Percentiles rank a stretch among this genome's conserved stretches.
These are phyloP conservation scores for Massospora cicadina DNA, from an alignment of 371 early-diverging fungal genomes.

Conservation along the genomic window DNA sequence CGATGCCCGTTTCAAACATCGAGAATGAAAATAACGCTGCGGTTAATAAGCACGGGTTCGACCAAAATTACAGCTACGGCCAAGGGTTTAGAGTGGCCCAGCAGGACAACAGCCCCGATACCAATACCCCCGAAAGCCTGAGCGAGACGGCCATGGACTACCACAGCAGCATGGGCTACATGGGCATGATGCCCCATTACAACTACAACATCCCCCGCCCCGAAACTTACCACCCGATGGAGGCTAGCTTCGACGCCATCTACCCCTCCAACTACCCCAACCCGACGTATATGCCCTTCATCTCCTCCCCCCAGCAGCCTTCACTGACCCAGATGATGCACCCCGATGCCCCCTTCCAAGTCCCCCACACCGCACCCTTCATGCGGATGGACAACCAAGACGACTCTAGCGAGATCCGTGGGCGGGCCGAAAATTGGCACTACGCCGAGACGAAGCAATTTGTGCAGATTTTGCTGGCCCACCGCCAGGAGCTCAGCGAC, in stretches of 20 bases:
- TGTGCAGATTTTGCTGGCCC: not conserved
- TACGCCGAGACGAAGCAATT: conserved; percentile 7
- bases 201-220: not conserved
- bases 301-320: not conserved
- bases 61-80: not conserved
- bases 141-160: not conserved
- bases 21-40: not conserved
- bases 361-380: not conserved
- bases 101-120: not conserved
- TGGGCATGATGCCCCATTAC: not conserved
- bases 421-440: conserved; percentile 7
- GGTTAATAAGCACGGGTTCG: not conserved
- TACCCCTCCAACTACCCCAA: not conserved
- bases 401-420: not conserved
- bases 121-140: not conserved
- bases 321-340: not conserved
- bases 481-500: not conserved
- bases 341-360: not conserved
- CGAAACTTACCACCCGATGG: not conserved
- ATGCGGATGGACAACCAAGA: not conserved
- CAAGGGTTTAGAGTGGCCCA: not conserved
- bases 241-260: not conserved
- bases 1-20: not conserved
- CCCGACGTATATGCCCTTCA: not conserved
- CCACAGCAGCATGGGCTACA: not conserved